Evolutionary conservation across 2,329 filamentous ascomycete genomes (phyloP).

Genomic region (Nectriaceae sp.): DNA sequence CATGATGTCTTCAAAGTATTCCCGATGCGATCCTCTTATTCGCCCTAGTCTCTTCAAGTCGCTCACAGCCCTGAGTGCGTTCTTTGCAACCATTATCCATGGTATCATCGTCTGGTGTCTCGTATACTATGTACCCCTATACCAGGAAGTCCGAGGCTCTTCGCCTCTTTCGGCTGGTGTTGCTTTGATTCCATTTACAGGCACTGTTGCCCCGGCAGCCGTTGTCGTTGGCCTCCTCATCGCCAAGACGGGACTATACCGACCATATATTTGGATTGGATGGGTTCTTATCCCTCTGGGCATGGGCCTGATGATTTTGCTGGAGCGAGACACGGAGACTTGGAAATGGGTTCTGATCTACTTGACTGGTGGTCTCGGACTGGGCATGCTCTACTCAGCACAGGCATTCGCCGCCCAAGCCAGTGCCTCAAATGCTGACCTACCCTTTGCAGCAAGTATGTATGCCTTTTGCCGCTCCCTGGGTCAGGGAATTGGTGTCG

Average conservation of each 20-base stretch:
- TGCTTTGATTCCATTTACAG: slow-evolving; percentile 58
- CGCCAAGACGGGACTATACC: slow-evolving; percentile 58
- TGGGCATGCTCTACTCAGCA: slow-evolving; percentile 65
- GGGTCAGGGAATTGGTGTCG: slow-evolving; percentile 66
- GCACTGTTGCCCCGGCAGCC: slow-evolving; percentile 64
- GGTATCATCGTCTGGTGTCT: slow-evolving; percentile 24
- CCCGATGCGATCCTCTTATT: slow-evolving; percentile 22
- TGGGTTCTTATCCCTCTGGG: slow-evolving; percentile 64
- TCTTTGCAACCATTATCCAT: slow-evolving; percentile 23
- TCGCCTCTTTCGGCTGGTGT: slow-evolving; percentile 40
- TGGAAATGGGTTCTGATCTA: slow-evolving; percentile 63
- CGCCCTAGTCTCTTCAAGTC: slow-evolving; percentile 26
- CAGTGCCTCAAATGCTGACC: slow-evolving; percentile 39
- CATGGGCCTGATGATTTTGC: slow-evolving; percentile 54
- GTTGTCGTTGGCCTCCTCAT: slow-evolving; percentile 58
- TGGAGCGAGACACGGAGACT: slow-evolving; percentile 51
- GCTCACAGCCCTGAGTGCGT: slow-evolving; percentile 21
- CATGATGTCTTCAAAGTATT: slow-evolving; percentile 20
- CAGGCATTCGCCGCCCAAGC: slow-evolving; percentile 66
- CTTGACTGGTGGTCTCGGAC: slow-evolving; percentile 59
- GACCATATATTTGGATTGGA: slow-evolving; percentile 62
- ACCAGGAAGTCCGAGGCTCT: slow-evolving; percentile 23
- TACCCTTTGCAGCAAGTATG: slow-evolving; percentile 56
- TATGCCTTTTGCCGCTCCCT: slow-evolving; percentile 63
- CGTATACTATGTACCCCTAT: slow-evolving; percentile 23